Evolutionary conservation across 2,329 filamentous ascomycete genomes (phyloP).

Genomic region (Coniochaeta sp.): DNA sequence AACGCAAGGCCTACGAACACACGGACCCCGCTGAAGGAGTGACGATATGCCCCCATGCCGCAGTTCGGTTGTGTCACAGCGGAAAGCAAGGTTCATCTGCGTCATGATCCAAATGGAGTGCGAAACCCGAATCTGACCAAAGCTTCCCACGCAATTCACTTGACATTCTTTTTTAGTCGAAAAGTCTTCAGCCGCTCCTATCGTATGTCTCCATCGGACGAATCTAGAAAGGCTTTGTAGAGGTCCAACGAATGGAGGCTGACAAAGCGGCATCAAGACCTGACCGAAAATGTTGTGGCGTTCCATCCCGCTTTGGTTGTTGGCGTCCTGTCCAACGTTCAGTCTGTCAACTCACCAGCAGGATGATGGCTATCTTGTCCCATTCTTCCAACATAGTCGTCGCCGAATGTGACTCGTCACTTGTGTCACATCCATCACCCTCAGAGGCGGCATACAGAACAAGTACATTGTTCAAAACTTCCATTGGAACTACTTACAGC

Average conservation of each 20-base stretch:
- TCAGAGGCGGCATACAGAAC: background rate
- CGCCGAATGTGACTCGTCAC: background rate
- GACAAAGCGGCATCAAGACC: background rate
- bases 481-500: no score
- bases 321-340: background rate
- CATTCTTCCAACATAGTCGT: background rate
- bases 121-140: no score
- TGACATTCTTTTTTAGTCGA: no score
- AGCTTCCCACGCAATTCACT: no score
- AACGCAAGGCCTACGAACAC: no score
- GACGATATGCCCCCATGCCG: no score
- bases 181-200: no score
- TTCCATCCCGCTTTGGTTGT: background rate
- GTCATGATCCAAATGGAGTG: no score
- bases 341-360: background rate
- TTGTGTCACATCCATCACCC: background rate
- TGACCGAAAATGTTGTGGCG: background rate
- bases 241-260: background rate
- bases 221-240: background rate
- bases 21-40: no score
- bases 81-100: no score
- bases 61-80: no score
- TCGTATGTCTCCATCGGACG: background rate
- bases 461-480: no score
- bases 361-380: background rate